Base-by-base conservation (phyloP, 495 filamentous ascomycete species). In the Ramalina intermedia region DNA sequence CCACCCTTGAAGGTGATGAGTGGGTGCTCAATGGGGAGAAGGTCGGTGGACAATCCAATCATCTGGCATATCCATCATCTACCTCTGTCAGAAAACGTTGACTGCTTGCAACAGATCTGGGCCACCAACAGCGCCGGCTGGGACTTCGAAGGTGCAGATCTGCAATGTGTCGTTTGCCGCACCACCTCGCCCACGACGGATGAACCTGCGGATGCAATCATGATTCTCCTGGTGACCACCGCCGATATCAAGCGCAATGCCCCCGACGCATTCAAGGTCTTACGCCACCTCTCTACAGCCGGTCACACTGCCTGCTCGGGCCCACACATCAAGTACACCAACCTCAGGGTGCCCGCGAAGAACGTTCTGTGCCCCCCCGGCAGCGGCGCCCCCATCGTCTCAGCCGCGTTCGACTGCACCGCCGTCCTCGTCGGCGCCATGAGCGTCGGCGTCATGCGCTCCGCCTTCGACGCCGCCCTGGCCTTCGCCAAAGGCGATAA, bases 11-110 rank as follows among this genome's bases (percentile, higher is more conserved):
- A 18, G 71, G 70, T 11, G 66, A 74, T 27, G 66, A 74, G 37
- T 76, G 69, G 69, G 58, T 76, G 17, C 60, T 77, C 24, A 70
- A 70, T 55, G 74, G 74, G n/a, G 71, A 75, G 43, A 77, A 76
- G 66, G 68, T 70, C 48, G 1, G 47, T 17, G 27, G 11, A 1
- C 40, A 7, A 48, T 4, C 20, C 5, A 12, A 24, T n/a, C 9
- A 43, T 23, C 37, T 46, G 13, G 18, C 14, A 3, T n/a, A 41
- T 16, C 16, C 16, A 13, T 11, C 13, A 6, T 36, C 14, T 33
- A 17, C 4, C 16, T 5, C 43, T 41, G 18, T 24, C 23, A 20
- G 23, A 8, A 13, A 6, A 16, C 12, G 20, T 17, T 48, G 29
- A 46, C 18, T 40, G 14, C 8, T n/a, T n/a, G 21, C 8, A 24